Percentiles rank a stretch among this genome's conserved stretches.
phyloP scores from a whole-genome alignment of 768 basidiomycete genomes.

The Bullera alba region DNA sequence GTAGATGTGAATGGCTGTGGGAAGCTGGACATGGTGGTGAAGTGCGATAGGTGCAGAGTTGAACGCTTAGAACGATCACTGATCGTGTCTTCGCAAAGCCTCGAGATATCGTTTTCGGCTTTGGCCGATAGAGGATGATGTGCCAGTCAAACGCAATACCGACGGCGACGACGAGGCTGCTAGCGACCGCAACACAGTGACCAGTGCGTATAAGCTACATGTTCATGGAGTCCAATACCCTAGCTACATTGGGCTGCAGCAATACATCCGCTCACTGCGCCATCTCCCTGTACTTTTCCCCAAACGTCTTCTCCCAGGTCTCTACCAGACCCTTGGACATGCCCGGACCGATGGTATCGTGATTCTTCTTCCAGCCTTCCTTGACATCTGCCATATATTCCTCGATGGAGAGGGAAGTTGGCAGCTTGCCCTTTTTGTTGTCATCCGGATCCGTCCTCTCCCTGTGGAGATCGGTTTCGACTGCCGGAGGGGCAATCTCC shows the following conservation, averaged over 20 bases:
- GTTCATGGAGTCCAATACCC: no score
- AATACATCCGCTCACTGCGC: neutral
- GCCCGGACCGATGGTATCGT: conserved; percentile 23
- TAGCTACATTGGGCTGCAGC: no score
- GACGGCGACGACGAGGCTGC: no score
- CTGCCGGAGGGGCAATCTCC: conserved; percentile 24
- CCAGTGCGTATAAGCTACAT: no score
- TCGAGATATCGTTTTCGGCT: no score
- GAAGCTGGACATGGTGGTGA: conserved; percentile 24
- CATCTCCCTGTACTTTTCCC: conserved; percentile 18
- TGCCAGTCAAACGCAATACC: no score
- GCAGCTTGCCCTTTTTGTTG: conserved; percentile 17
- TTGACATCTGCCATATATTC: conserved; percentile 32
- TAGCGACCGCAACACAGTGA: no score
- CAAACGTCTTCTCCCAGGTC: conserved; percentile 19
- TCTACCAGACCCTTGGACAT: conserved; percentile 8
- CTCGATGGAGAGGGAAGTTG: conserved; percentile 15
- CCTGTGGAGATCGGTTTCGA: conserved; percentile 27
- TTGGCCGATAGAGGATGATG: no score
- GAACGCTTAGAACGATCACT: no score
- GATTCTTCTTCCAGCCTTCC: conserved; percentile 23
- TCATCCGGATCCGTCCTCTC: conserved; percentile 26
- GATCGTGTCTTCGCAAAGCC: no score
- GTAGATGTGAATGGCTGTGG: conserved; percentile 33
- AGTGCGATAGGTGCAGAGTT: no score